A percentile compares a stretch with the other conserved stretches of the same genome.
phyloP scores from a whole-genome alignment of 75 land plant species.

The Larix kaempferi region DNA sequence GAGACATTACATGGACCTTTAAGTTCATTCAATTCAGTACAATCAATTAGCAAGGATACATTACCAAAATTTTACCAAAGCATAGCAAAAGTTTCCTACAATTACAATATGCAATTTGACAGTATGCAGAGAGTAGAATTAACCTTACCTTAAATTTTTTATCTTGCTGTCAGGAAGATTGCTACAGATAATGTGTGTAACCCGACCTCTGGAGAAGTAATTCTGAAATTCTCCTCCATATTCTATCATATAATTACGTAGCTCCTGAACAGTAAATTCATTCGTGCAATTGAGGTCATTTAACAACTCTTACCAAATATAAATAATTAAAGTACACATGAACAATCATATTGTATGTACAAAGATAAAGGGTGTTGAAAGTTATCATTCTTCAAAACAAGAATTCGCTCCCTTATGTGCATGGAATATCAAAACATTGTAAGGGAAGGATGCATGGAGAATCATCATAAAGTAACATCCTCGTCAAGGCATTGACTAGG shows the following conservation, averaged over 20 bases:
- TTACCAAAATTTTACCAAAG: background rate
- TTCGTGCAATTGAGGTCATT: background rate
- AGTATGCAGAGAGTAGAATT: background rate
- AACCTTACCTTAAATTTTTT: slow-evolving; percentile 68
- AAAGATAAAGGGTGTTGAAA: background rate
- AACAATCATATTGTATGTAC: background rate
- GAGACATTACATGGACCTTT: background rate
- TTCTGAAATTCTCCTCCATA: slow-evolving; percentile 90
- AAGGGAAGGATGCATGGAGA: background rate
- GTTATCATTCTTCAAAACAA: background rate
- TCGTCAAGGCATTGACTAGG: background rate
- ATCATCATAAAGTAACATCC: background rate
- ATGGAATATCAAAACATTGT: background rate
- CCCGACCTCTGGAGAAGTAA: slow-evolving; percentile 78
- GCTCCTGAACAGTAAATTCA: slow-evolving; percentile 55
- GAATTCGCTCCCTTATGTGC: background rate
- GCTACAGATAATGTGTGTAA: slow-evolving; percentile 93
- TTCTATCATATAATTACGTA: slow-evolving; percentile 74
- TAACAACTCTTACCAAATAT: background rate
- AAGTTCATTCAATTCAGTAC: background rate
- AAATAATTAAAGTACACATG: background rate
- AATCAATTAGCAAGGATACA: background rate
- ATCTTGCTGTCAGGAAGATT: slow-evolving; percentile 96
- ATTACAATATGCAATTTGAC: too few relatives aligned
- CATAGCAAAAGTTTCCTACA: too few relatives aligned